Evolutionary conservation across 192 early-diverging fungal genomes (phyloP).

Genomic region (Haplosporangium gracile): DNA sequence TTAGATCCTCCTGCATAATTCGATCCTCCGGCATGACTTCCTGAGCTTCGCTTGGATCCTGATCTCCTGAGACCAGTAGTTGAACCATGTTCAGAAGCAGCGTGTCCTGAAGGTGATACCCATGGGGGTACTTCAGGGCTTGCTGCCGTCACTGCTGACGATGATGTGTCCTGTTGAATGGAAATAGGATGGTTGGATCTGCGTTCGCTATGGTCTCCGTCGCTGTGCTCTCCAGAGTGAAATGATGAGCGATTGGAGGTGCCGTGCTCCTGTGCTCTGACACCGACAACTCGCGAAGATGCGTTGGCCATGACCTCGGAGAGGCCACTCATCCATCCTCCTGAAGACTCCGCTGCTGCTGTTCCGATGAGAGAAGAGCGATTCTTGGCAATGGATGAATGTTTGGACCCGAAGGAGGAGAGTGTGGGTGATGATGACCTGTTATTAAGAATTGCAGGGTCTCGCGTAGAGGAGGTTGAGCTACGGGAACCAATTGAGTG

Average conservation of each 20-base stretch:
- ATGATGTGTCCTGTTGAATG: conserved; percentile 5
- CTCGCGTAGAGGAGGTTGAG: conserved; percentile 30
- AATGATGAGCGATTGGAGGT: background rate
- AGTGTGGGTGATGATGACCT: conserved; percentile 24
- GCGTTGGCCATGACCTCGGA: conserved; percentile 44
- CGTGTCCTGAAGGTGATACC: conserved; percentile 15
- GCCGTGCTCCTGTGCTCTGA: conserved; percentile 33
- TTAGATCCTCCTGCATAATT: conserved; percentile 23
- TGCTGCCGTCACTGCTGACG: background rate
- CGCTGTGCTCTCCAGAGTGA: conserved; percentile 2
- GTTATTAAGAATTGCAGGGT: background rate
- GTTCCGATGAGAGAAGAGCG: conserved; percentile 29
- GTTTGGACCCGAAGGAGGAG: conserved; percentile 19
- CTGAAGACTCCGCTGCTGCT: conserved; percentile 17
- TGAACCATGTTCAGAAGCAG: conserved; percentile 36
- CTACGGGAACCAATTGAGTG: conserved; percentile 28
- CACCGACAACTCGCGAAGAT: conserved; percentile 47
- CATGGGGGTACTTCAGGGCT: conserved; percentile 18
- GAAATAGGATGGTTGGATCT: conserved; percentile 9
- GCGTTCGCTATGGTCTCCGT: conserved; percentile 11
- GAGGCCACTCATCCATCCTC: conserved; percentile 37
- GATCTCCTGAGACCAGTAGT: background rate
- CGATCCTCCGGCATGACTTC: conserved; percentile 10
- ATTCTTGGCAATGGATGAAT: conserved; percentile 23
- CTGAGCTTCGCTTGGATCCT: conserved; percentile 37